phyloP scores from a whole-genome alignment of 1,284 basidiomycete species.

The Fomitopsis betulina region DNA sequence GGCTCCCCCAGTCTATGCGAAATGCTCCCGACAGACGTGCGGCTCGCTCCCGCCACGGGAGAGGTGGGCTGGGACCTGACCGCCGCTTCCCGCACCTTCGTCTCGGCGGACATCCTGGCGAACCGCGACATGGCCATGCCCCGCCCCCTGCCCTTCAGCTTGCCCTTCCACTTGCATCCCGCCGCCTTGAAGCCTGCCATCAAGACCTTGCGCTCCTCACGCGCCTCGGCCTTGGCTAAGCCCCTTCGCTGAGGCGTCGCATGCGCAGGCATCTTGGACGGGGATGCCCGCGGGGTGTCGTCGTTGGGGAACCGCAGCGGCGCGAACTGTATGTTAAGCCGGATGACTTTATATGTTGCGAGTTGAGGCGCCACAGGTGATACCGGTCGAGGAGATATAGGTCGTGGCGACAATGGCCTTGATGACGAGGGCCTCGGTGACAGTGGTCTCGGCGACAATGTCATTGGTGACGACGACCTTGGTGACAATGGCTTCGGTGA shows the following conservation, averaged over 20 bases:
- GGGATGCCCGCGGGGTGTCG: not conserved
- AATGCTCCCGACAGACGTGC: too few relatives aligned
- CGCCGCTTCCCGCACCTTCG: not conserved
- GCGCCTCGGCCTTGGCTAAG: not conserved
- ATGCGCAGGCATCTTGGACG: not conserved
- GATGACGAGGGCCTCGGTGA: conserved; percentile 35
- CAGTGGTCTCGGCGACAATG: conserved; percentile 69
- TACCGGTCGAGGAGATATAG: not conserved
- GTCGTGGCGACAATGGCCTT: conserved; percentile 26
- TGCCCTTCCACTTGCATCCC: not conserved
- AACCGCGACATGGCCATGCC: not conserved
- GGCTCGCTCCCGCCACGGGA: too few relatives aligned
- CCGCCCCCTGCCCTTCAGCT: not conserved
- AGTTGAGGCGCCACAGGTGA: not conserved
- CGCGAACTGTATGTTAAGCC: not conserved
- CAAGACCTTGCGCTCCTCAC: not conserved
- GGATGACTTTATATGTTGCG: not conserved
- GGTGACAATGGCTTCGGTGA: conserved; percentile 55
- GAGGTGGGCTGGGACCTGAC: too few relatives aligned
- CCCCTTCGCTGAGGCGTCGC: not conserved
- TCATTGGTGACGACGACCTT: conserved; percentile 67
- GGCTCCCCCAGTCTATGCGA: too few relatives aligned
- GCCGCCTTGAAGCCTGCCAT: not conserved
- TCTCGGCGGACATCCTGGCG: not conserved
- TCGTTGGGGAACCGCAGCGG: not conserved